A percentile compares a stretch with the other conserved stretches of the same genome.
Evolutionary conservation across 192 early-diverging fungal genomes (phyloP).

Genomic region (Mycoemilia scoparia): DNA sequence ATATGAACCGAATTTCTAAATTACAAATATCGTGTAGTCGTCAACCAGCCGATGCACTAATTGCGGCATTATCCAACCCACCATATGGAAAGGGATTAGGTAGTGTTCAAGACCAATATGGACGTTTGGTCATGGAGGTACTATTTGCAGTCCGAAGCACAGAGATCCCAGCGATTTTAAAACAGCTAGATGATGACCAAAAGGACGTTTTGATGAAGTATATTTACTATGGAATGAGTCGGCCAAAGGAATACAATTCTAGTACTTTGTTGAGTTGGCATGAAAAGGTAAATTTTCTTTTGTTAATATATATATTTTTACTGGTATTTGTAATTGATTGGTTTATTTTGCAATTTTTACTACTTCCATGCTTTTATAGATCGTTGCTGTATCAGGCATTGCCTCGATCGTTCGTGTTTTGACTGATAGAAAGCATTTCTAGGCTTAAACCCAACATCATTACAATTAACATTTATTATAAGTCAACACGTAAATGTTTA

Average conservation of each 20-base stretch:
- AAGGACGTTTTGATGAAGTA: conserved; percentile 80
- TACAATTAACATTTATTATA: no score
- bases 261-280: conserved; percentile 80
- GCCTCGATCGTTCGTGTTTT: not conserved
- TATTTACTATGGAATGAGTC: conserved; percentile 76
- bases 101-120: conserved; percentile 50
- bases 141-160: conserved; percentile 46
- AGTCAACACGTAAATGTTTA: no score
- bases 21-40: no score
- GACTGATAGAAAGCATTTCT: no score
- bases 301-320: not conserved
- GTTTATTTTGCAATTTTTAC: conserved; percentile 1
- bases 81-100: conserved; percentile 48
- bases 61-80: conserved; percentile 40
- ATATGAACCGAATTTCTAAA: no score
- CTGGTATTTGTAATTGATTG: no score
- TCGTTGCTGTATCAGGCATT: not conserved
- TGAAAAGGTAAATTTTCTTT: no score
- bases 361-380: not conserved
- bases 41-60: conserved; percentile 37
- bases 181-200: conserved; percentile 35
- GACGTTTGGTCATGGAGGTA: conserved; percentile 64
- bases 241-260: conserved; percentile 67
- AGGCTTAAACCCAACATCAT: no score
- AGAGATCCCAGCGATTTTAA: conserved; percentile 47